Evolutionary conservation across 2,329 filamentous ascomycete species (phyloP).

Genomic region (Sporothrix luriei): DNA sequence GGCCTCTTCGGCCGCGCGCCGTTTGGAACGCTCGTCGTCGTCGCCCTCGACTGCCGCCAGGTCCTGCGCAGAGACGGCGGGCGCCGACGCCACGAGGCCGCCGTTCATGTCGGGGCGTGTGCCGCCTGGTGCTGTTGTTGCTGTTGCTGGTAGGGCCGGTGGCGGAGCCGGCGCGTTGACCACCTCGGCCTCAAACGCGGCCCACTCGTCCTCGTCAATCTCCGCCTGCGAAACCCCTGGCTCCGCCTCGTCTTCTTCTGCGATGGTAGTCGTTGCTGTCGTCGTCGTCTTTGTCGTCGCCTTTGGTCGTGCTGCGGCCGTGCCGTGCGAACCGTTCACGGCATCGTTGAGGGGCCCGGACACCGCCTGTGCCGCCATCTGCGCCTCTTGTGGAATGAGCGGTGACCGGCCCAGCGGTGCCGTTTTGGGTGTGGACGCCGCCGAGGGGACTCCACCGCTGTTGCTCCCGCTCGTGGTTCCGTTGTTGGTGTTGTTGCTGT

Average conservation of each 20-base stretch:
- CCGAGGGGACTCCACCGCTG: conserved; percentile 40
- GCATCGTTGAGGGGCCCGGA: background rate
- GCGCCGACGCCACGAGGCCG: conserved; percentile 66
- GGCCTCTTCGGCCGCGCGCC: conserved; percentile 58
- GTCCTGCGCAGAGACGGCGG: conserved; percentile 67
- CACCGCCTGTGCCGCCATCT: conserved; percentile 20
- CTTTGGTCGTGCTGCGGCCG: background rate
- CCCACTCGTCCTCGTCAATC: conserved; percentile 79
- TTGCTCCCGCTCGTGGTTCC: conserved; percentile 18
- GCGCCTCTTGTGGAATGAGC: conserved; percentile 42
- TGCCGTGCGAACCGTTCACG: background rate
- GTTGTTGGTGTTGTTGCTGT: background rate
- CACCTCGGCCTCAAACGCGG: conserved; percentile 77
- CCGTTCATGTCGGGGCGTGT: conserved; percentile 33
- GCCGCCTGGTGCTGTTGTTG: background rate
- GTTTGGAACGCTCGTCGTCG: conserved; percentile 54
- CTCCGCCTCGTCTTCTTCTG: background rate
- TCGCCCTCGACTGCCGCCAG: conserved; percentile 52
- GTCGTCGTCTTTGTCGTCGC: conserved; percentile 32
- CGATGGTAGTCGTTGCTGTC: conserved; percentile 25
- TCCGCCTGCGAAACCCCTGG: conserved; percentile 28
- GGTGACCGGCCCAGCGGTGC: conserved; percentile 46
- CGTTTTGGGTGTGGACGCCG: conserved; percentile 49
- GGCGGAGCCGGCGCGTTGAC: conserved; percentile 56
- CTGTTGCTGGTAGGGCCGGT: conserved; percentile 26